Evolutionary conservation across 75 land plant genomes (phyloP).

Genomic region (Selaginella moellendorffii): DNA sequence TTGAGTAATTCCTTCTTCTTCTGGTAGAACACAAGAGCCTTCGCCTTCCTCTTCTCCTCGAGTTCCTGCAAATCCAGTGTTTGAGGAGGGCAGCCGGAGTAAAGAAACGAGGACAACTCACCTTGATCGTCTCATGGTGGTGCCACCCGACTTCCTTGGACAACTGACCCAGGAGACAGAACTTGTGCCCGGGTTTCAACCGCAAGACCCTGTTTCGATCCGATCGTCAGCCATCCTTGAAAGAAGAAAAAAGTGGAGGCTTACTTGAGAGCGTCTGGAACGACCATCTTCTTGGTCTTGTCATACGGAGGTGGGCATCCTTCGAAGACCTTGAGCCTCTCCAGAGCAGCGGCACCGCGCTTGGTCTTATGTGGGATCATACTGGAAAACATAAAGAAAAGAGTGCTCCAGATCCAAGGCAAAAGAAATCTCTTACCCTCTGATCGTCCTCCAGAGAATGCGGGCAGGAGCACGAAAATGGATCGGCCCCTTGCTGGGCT

Average conservation of each 20-base stretch:
- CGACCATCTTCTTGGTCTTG: slow-evolving; percentile 40
- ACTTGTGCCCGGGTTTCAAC: slow-evolving; percentile 49
- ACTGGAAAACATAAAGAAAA: slow-evolving; percentile 5
- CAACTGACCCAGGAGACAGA: slow-evolving; percentile 30
- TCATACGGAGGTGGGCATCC: slow-evolving; percentile 43
- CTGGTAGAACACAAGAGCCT: slow-evolving; percentile 22
- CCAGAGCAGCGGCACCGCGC: slow-evolving; percentile 37
- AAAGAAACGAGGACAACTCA: neutral
- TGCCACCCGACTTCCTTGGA: slow-evolving; percentile 71
- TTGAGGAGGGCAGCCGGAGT: no score
- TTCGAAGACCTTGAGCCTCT: slow-evolving; percentile 34
- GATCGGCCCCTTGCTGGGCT: slow-evolving; percentile 40
- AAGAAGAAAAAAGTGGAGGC: neutral
- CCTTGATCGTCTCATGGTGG: slow-evolving; percentile 58
- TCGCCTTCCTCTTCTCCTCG: slow-evolving; percentile 26
- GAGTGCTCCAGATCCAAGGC: neutral
- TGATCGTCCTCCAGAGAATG: slow-evolving; percentile 14
- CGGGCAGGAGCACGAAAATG: slow-evolving; percentile 33
- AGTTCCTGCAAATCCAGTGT: slow-evolving; percentile 16
- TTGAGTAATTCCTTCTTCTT: slow-evolving; percentile 24
- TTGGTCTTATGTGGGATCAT: slow-evolving; percentile 53
- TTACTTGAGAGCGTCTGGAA: slow-evolving; percentile 45
- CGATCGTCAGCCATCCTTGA: neutral
- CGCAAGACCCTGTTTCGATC: slow-evolving; percentile 40
- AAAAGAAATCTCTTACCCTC: neutral